These are phyloP conservation scores for Pleoardoris graminearum DNA, from an alignment of 2,329 filamentous ascomycete species.

Conservation along the genomic window DNA sequence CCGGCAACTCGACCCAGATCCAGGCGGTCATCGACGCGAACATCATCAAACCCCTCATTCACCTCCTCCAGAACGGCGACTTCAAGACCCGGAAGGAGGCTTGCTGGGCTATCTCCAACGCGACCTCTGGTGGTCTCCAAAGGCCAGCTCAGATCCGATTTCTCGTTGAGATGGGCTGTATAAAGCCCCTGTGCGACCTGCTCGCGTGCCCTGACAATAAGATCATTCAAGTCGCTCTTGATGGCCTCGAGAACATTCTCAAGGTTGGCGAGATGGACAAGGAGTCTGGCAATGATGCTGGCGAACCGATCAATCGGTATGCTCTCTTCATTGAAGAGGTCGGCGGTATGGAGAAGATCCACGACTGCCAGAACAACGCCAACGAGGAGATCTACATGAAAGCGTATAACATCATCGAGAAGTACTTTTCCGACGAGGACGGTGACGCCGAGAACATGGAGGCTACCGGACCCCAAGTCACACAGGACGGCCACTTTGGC, in stretches of 20 bases:
- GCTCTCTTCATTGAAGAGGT: conserved; percentile 98
- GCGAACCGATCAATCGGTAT: conserved; percentile 87
- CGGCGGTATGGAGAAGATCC: conserved; percentile 99
- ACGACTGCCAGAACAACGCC: conserved; percentile 99
- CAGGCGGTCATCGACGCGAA: conserved; percentile 95
- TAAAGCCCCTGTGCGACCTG: conserved; percentile 95
- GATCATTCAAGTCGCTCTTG: conserved; percentile 98
- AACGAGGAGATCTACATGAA: conserved; percentile 99
- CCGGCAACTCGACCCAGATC: conserved; percentile 96
- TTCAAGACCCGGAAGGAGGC: conserved; percentile 99
- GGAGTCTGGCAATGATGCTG: conserved; percentile 72
- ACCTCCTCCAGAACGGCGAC: conserved; percentile 93
- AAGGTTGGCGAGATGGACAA: conserved; percentile 99
- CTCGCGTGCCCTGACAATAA: conserved; percentile 98
- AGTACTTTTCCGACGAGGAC: conserved; percentile 99
- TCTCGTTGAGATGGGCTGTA: conserved; percentile 89
- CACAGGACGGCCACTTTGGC: conserved; percentile 76
- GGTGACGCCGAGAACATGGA: conserved; percentile 77
- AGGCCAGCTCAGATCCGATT: conserved; percentile 99
- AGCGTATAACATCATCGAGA: conserved; percentile 99
- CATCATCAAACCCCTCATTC: conserved; percentile 94
- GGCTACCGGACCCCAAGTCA: conserved; percentile 72
- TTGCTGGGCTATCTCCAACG: conserved; percentile 99
- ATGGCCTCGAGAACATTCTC: conserved; percentile 97
- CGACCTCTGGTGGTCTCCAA: conserved; percentile 94